These are phyloP conservation scores for Carex kokanica DNA, from an alignment of 176 grass and related monocot species.

Conservation along the genomic window DNA sequence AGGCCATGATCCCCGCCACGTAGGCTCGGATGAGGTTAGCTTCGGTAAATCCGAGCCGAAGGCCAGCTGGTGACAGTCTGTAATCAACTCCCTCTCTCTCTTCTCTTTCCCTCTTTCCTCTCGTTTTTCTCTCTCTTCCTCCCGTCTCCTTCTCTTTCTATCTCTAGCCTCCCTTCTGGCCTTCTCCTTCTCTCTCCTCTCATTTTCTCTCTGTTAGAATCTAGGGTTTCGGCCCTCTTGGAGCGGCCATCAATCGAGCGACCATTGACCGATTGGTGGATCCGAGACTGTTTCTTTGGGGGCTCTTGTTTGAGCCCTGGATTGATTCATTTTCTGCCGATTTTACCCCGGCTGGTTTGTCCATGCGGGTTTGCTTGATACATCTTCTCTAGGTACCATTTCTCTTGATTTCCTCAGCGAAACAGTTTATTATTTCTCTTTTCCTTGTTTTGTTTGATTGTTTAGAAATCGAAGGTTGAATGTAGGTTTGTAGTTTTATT, in stretches of 20 bases:
- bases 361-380: slow-evolving; percentile 20
- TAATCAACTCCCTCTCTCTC: slow-evolving; percentile 56
- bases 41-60: slow-evolving; percentile 46
- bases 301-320: slow-evolving; percentile 20
- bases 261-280: slow-evolving; percentile 36
- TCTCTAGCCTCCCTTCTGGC: neutral
- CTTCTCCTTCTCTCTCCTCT: neutral
- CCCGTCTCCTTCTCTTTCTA: slow-evolving; percentile 15
- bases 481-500: slow-evolving; percentile 7
- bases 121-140: neutral
- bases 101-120: slow-evolving; percentile 35
- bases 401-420: neutral
- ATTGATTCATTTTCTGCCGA: slow-evolving; percentile 27
- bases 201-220: slow-evolving; percentile 18
- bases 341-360: slow-evolving; percentile 17
- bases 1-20: slow-evolving; percentile 33
- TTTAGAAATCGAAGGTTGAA: neutral
- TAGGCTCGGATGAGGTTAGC: slow-evolving; percentile 42
- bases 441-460: neutral
- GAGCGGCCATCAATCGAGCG: neutral
- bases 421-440: neutral
- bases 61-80: slow-evolving; percentile 91
- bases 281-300: slow-evolving; percentile 23
- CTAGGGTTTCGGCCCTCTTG: slow-evolving; percentile 24
- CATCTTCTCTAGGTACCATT: slow-evolving; percentile 30